Base-by-base conservation (phyloP, 139 green algal species). In the Volvox reticuliferus region DNA sequence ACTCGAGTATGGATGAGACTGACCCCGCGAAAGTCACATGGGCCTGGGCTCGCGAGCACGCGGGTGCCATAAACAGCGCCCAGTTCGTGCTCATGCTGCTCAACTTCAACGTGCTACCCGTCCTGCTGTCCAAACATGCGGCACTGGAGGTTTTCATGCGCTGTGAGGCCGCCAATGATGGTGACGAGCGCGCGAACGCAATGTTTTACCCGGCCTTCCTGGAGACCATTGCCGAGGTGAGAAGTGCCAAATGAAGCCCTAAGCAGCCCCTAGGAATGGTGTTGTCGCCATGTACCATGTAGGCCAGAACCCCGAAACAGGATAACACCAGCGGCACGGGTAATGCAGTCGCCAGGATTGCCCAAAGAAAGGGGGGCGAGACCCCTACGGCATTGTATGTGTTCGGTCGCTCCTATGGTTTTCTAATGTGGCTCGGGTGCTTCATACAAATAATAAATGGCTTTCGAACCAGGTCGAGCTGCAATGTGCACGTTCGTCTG, bases 91-190 rank as follows among this genome's bases (percentile, higher is more conserved):
- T 91, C 19, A 79, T 79, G 87, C 61, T 91, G 87, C 87, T 91
- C 76, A 91, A 91, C 87, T 91, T 91, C 24, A 50, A 62, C 16
- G 87, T 91, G 61, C 76, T 86, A 75, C 87, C 87, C n/a, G 87
- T 90, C 50, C 86, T 90, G 75, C 50, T 90, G 22, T 90, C 86
- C 86, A 90, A 90, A 76, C 22, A 69, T 61, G 33, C 30, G 22
- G 86, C 86, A 28, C 75, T 86, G 32, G 86, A 90, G 35, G 61
- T 85, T 9, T 90, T 90, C 28, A 22, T 79, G 21, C 55, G 55
- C 36, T 90, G 86, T 62, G 86, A 90, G 86, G 75, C 73, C 2
- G 55, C 30, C 32, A 85, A 90, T 26, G 86, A 90, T 50, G 86
- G 75, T 16, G 86, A 90, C 61, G 86, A 90, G 61, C 44, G 69